Evolutionary conservation across 768 basidiomycete species (phyloP).

Genomic region (Daedaleopsis nitida): DNA sequence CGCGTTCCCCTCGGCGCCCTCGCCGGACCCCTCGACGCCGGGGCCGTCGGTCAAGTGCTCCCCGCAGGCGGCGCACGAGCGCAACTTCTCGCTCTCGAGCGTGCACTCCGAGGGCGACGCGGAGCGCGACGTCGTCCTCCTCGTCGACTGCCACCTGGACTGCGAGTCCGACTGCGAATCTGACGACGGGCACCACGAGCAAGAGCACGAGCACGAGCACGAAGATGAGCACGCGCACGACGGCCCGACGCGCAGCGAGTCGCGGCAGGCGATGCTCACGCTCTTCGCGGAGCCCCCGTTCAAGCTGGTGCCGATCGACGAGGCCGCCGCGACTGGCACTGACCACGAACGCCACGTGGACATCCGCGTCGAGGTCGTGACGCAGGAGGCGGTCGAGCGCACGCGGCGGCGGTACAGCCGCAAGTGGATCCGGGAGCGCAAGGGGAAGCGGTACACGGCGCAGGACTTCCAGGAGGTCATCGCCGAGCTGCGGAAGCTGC

Average conservation of each 20-base stretch:
- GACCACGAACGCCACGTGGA: neutral
- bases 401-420: slow-evolving; percentile 18
- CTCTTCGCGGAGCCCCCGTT: slow-evolving; percentile 1
- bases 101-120: slow-evolving; percentile 6
- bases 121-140: slow-evolving; percentile 15
- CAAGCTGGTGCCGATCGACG: neutral
- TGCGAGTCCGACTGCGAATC: neutral
- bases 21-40: neutral
- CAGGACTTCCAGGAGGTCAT: slow-evolving; percentile 18
- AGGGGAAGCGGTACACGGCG: slow-evolving; percentile 21
- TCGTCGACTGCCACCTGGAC: slow-evolving; percentile 8
- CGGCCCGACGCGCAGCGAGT: slow-evolving; percentile 4
- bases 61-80: neutral
- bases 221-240: neutral
- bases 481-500: slow-evolving; percentile 15
- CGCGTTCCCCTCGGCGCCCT: neutral
- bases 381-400: slow-evolving; percentile 8
- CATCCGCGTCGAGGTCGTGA: slow-evolving; percentile 1
- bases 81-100: neutral
- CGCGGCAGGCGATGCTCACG: slow-evolving; percentile 11
- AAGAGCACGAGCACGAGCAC: neutral
- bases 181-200: neutral
- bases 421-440: slow-evolving; percentile 22
- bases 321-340: neutral
- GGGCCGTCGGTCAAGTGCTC: neutral